Base-by-base conservation (phyloP, 1,139 yeast genomes). In the Sugiyamaella grinbergsii region DNA sequence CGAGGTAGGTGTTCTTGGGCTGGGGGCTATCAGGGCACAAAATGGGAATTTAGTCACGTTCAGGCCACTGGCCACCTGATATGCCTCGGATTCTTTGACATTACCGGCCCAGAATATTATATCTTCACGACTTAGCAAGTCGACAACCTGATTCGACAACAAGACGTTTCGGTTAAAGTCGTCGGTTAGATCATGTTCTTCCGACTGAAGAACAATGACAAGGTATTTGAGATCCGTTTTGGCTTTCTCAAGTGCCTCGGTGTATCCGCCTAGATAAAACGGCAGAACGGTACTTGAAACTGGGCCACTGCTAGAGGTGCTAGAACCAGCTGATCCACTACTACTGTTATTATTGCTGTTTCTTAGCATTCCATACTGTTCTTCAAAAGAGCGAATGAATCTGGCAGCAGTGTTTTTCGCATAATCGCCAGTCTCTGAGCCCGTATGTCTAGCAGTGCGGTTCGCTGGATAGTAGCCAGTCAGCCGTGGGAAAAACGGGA, bases 91-190 rank as follows among this genome's bases (percentile, higher is more conserved):
- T 55, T 83, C 81, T 13, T 81, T 78, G 26, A 86, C 80, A 64
- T 87, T 86, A 6, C 97, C 96, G 32, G 94, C 95, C 98, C 98
- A 93, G 4, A 89, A 71, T 2, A 89, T 62, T 2, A 83, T 67
- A 42, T 77, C 72, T 47, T 76, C 77, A 49, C 79, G 79, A 28
- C 64, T 63, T 43, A 87, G 69, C 45, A 84, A 70, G 7, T 71
- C 70, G 5, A 79, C 70, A 51, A 89, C 81, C 29, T 69, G 70
- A 1, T 76, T 77, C 57, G 80, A 74, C 33, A 82, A 71, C 39
- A 90, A 68, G 3, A 86, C 76, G 11, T 76, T 74, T n/a, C 76
- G 69, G 52, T 83, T 79, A 51, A 87, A 80, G 3, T 70, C 67
- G 29, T 72, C 67, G 0, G 83, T 76, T 51, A 81, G 79, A 55